Evolutionary conservation across 768 basidiomycete genomes (phyloP).

Genomic region (Coprinopsis marcescibilis): DNA sequence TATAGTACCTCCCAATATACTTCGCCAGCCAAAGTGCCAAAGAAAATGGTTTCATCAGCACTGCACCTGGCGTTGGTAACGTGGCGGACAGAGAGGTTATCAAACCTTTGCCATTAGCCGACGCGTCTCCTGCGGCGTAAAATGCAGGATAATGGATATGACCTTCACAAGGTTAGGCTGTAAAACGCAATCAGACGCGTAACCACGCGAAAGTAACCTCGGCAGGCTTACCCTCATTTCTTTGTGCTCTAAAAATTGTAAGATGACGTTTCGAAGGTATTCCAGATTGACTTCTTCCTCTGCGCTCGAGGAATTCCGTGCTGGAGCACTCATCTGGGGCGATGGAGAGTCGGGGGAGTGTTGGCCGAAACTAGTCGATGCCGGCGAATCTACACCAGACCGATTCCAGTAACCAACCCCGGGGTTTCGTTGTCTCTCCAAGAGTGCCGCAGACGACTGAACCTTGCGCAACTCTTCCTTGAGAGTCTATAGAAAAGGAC

Average conservation of each 20-base stretch:
- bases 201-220: not conserved
- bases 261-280: conserved; percentile 91
- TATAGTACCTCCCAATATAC: too few species aligned
- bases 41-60: too few species aligned
- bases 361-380: conserved; percentile 32
- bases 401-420: conserved; percentile 87
- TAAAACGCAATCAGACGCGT: not conserved
- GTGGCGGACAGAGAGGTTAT: conserved; percentile 4
- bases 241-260: conserved; percentile 97
- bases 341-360: conserved; percentile 20
- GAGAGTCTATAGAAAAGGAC: conserved; percentile 49
- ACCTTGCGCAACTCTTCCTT: conserved; percentile 95
- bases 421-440: conserved; percentile 88
- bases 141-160: conserved; percentile 84
- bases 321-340: conserved; percentile 34
- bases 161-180: conserved; percentile 90
- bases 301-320: conserved; percentile 31
- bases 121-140: conserved; percentile 93
- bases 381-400: conserved; percentile 29
- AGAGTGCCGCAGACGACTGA: conserved; percentile 83
- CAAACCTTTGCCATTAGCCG: conserved; percentile 84
- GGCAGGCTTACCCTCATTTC: conserved; percentile 85
- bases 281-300: conserved; percentile 96
- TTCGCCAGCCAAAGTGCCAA: too few species aligned
- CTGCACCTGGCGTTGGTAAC: too few species aligned